A percentile compares a stretch with the other conserved stretches of the same genome.
These are phyloP conservation scores for Trametes meyenii DNA, from an alignment of 768 basidiomycete species.

Conservation along the genomic window DNA sequence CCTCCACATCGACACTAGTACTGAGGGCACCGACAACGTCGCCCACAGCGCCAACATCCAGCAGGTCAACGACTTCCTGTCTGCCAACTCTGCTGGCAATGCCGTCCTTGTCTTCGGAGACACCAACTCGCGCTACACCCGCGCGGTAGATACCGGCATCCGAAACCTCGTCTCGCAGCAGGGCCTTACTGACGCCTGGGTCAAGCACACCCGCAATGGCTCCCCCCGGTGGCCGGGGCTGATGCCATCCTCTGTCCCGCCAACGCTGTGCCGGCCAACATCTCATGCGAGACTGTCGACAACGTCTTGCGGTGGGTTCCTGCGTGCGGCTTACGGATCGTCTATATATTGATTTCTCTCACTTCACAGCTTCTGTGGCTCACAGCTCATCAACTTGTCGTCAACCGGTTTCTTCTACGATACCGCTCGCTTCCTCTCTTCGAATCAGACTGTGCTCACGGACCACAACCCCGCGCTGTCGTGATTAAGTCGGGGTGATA, in stretches of 20 bases:
- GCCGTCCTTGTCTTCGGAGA: constrained; percentile 11
- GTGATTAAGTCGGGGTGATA: too few relatives aligned
- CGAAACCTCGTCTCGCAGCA: constrained; percentile 4
- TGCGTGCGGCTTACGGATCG: neutral
- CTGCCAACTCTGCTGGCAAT: constrained; percentile 1
- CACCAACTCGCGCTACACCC: constrained; percentile 15
- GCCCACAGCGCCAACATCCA: constrained; percentile 7
- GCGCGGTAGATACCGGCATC: constrained; percentile 9
- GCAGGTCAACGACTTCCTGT: constrained; percentile 8
- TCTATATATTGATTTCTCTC: neutral
- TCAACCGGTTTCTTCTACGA: constrained; percentile 3
- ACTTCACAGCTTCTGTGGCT: neutral
- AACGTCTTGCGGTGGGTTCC: constrained; percentile 6
- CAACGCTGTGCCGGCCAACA: constrained; percentile 1
- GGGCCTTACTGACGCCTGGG: constrained; percentile 12
- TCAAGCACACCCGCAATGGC: constrained; percentile 3
- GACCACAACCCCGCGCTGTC: constrained; percentile 18
- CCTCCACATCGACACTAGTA: constrained; percentile 11
- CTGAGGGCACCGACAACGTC: constrained; percentile 10
- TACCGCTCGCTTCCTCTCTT: constrained; percentile 2
- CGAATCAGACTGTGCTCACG: constrained; percentile 1
- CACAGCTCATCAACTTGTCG: neutral
- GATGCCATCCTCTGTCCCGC: constrained; percentile 4
- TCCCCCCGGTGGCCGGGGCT: neutral
- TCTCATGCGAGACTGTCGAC: constrained; percentile 15